phyloP scores from a whole-genome alignment of 2,329 filamentous ascomycete species.

The Trichophaea hybrida region DNA sequence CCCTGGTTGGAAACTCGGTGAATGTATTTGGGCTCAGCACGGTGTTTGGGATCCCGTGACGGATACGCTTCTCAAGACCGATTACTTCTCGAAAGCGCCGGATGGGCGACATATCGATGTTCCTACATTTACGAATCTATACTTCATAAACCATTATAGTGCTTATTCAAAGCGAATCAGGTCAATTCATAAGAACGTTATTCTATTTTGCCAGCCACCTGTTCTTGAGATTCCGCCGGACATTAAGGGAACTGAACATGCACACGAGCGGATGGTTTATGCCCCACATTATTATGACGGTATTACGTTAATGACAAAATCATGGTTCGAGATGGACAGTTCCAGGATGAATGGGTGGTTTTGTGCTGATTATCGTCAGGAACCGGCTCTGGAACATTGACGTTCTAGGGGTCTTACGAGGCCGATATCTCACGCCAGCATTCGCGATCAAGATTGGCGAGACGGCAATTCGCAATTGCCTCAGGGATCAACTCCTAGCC shows the following conservation, averaged over 20 bases:
- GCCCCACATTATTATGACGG: slow-evolving; percentile 95
- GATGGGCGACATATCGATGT: slow-evolving; percentile 65
- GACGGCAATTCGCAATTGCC: slow-evolving; percentile 80
- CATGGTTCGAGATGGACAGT: slow-evolving; percentile 45
- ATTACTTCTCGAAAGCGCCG: slow-evolving; percentile 77
- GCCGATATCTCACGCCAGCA: slow-evolving; percentile 72
- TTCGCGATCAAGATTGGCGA: slow-evolving; percentile 90
- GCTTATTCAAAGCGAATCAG: slow-evolving; percentile 62
- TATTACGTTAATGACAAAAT: slow-evolving; percentile 91
- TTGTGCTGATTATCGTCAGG: slow-evolving; percentile 30
- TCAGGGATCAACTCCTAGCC: slow-evolving; percentile 70
- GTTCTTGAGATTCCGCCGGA: slow-evolving; percentile 80
- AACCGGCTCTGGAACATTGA: slow-evolving; percentile 96
- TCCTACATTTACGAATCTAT: slow-evolving; percentile 74
- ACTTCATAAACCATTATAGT: slow-evolving; percentile 77
- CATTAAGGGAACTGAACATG: slow-evolving; percentile 75
- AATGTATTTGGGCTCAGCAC: slow-evolving; percentile 93
- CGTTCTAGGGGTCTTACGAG: slow-evolving; percentile 78
- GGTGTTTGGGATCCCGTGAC: slow-evolving; percentile 78
- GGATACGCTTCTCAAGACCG: slow-evolving; percentile 63
- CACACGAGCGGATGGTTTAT: slow-evolving; percentile 81
- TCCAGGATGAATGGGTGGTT: no score
- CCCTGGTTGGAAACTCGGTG: slow-evolving; percentile 76
- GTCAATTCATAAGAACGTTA: slow-evolving; percentile 58
- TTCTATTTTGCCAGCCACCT: slow-evolving; percentile 82